Base-by-base conservation (phyloP, 371 early-diverging fungal species). In the Mucor plumbeus region DNA sequence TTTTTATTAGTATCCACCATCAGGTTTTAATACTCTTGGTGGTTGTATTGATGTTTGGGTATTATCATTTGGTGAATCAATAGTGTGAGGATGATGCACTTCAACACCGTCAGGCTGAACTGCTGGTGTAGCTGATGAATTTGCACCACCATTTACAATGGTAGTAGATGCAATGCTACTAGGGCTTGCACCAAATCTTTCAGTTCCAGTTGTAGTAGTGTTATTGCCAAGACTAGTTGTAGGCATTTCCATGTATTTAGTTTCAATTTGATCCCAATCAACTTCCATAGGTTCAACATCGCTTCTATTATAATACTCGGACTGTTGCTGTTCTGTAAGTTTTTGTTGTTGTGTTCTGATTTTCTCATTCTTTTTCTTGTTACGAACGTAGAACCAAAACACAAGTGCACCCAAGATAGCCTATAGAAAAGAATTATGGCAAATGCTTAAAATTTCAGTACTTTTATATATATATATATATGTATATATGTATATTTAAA, bases 261-360 rank as follows among this genome's bases (percentile, higher is more conserved):
- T 54, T 34, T 63, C 63, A 31, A 63, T 39, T 31, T 40, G n/a
- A 35, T 63, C 63, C 63, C 63, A 63, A 17, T 54, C 63, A 15
- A 63, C 63, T 39, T 63, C 54, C 19, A 54, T 54, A 7, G 55
- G 53, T 7, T 36, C 36, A 39, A n/a, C 21, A 9, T 63, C 17
- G 1, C 21, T 53, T 9, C 26, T 54, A 40, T 60, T 44, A 31
- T 53, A 31, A 26, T 53, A 53, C 13, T 48, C 61, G 1, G 33
- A 8, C 13, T 56, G 34, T 8, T 35, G 36, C 4, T 33, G 54
- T 14, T 53, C 26, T 53, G 10, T 53, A 0, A 53, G 10, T 14
- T 53, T 33, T 7, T 31, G 40, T 1, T 33, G n/a, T 33, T 48
- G 19, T 0, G 47, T 34, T 31, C 39, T 47, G 0, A 39, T 63